Conservation (phyloP, 371 early-diverging fungal species). For the Actinomortierella ambigua region DNA sequence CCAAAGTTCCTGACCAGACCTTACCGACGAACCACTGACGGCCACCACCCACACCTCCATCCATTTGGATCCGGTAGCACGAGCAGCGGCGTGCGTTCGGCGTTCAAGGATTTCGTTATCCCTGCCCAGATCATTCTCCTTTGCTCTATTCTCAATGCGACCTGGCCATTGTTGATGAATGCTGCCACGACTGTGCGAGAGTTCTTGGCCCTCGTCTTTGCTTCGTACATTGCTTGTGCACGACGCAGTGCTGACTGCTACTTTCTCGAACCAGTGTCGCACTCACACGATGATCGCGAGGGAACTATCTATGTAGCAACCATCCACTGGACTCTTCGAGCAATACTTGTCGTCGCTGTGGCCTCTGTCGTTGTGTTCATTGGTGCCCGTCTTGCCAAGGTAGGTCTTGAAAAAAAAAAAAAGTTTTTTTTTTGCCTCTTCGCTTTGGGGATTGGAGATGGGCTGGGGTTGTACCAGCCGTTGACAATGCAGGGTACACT, state of each 20-base stretch:
- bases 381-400: too few species aligned
- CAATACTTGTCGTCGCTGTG: constrained; percentile 8
- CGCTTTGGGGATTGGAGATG: too few species aligned
- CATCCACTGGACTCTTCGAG: constrained; percentile 42
- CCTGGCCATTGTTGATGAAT: constrained; percentile 32
- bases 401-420: too few species aligned
- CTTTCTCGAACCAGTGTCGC: constrained; percentile 35
- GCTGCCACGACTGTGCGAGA: constrained; percentile 20
- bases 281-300: constrained; percentile 9
- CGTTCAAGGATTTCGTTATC: constrained; percentile 39
- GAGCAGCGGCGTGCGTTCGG: constrained; percentile 39
- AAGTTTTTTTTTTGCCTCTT: too few species aligned
- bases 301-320: constrained; percentile 31
- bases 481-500: too few species aligned
- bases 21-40: constrained; percentile 31
- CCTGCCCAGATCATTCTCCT: constrained; percentile 42
- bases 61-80: constrained; percentile 29
- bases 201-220: constrained; percentile 32
- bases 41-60: constrained; percentile 16
- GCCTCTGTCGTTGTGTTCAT: too few species aligned
- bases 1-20: constrained; percentile 37
- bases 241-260: constrained; percentile 37
- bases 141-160: constrained; percentile 39
- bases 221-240: constrained; percentile 41
- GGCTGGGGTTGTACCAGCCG: too few species aligned